Evolutionary conservation across 106 monocot genomes (phyloP), one percentile per base, ranked within the genome.

Genomic region (Hemerocallis citrina): DNA sequence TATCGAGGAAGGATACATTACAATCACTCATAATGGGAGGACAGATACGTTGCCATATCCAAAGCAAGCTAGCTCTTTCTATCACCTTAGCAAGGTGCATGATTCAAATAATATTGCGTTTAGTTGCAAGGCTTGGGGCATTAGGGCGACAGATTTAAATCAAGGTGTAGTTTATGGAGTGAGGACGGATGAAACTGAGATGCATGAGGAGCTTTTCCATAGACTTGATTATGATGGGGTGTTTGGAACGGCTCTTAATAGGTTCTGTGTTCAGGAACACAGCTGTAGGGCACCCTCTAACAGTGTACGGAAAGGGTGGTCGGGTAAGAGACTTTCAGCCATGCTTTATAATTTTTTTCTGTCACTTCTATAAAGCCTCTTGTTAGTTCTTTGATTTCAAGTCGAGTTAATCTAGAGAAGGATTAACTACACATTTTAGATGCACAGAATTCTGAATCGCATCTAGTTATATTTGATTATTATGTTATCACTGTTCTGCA

Each of bases 191-290:
- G 95, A 95, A 67, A 95, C 90, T 21, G 78, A 65, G 4, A 78
- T 95, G 86, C 95, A 95, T 63, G 90, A 86, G 37, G 95, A 95
- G 59, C 77, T 95, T 6, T 86, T 73, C 59, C 89, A 95, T 55
- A 86, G 95, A 62, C 87, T 95, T 63, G 95, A 95, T 57, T 95
- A 95, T 81, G 95, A 95, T 69, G 89, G 68, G 6, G 79, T 95
- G 43, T 95, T 95, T 66, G 95, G 95, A 29, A 95, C 95, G 22
- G 95, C 90, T 10, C 63, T 95, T 16, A 95, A 95, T 70, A 80
- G 95, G 61, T 95, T 95, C 61, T 95, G 95, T 79, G 95, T 95
- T 38, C 95, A 95, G 68, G 95, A n/a, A n/a, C n/a, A n/a, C 95
- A 25, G 95, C 90, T 48, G 95, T 90, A 6, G 94, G 94, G 7